Base-by-base conservation (phyloP, 768 basidiomycete genomes). In the Aureoboletus auriporus region DNA sequence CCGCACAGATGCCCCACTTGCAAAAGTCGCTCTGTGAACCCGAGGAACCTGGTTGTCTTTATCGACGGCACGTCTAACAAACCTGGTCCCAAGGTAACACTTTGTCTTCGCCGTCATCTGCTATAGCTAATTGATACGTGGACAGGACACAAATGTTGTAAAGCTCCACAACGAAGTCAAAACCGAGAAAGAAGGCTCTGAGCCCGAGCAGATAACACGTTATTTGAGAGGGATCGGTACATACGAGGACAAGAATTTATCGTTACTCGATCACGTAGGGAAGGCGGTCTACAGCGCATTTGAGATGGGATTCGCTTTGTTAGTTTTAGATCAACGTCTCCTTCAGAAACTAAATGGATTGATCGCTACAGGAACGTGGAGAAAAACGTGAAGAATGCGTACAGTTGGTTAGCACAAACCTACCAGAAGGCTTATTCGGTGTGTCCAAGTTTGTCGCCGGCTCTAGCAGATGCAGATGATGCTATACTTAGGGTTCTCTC, bases 221-320 rank as follows among this genome's bases (percentile, higher is more conserved):
- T 71, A 71, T 37, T 64, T 58, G 29, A 71, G 65, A 30, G 69
- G 70, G 1, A 63, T 69, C 9, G 69, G 69, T 2, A 68, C 69
- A 0, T 62, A 56, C n/a, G 20, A 56, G n/a, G 16, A 33, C 2
- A 34, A 26, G n/a, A 14, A 29, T 1, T 17, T 37, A 7, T 8
- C 16, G 7, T 5, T 8, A 0, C 0, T 46, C 13, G 3, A 27
- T 16, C 35, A 44, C 5, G 6, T 37, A 20, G 29, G 26, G 27
- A 33, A 7, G 12, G 31, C 5, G 4, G 6, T 52, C 8, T 17
- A 27, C n/a, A 16, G 33, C 11, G 7, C 5, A 1, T 16, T 50
- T 0, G 47, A 42, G 11, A 20, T 33, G 47, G 38, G 33, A 3
- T 5, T 52, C 12, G 44, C 37, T 3, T 35, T 39, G 52, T 53